Evolutionary conservation across 2,329 filamentous ascomycete species (phyloP).

Genomic region (Penicillium aurantiogriseum): DNA sequence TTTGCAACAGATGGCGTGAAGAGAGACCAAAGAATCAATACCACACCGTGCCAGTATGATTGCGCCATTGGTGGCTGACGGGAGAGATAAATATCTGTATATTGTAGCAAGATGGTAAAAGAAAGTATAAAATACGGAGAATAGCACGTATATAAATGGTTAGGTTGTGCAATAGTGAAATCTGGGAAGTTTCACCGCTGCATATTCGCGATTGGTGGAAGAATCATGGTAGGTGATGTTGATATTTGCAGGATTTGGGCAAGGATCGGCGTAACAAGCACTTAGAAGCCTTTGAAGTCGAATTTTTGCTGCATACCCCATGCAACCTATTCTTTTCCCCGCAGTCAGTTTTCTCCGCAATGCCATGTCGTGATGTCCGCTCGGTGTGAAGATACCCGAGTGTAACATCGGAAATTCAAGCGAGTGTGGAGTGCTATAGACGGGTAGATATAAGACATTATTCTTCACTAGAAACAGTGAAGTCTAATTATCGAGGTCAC

Average conservation of each 20-base stretch:
- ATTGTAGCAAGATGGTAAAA: not conserved
- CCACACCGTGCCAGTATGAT: slow-evolving; percentile 8
- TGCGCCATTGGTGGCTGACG: slow-evolving; percentile 12
- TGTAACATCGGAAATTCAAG: not conserved
- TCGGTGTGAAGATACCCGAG: slow-evolving; percentile 14
- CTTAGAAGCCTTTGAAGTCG: slow-evolving; percentile 1
- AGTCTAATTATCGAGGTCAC: not conserved
- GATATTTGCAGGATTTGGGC: slow-evolving; percentile 3
- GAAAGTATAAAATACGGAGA: not conserved
- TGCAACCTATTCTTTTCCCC: slow-evolving; percentile 1
- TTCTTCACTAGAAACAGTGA: too few species aligned
- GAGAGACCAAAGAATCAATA: slow-evolving; percentile 19
- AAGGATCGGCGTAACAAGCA: slow-evolving; percentile 17
- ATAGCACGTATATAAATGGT: not conserved
- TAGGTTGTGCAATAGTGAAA: not conserved
- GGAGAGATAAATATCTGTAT: not conserved
- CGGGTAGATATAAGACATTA: not conserved
- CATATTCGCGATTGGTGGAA: slow-evolving; percentile 17
- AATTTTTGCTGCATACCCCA: not conserved
- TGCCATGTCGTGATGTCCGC: not conserved
- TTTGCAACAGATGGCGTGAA: slow-evolving; percentile 16
- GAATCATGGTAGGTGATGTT: not conserved
- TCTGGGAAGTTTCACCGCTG: not conserved
- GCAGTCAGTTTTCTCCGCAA: slow-evolving; percentile 11
- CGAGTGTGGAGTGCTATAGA: not conserved